Conservation (phyloP, 176 grass and related monocot species). For the Aegilops umbellulata region DNA sequence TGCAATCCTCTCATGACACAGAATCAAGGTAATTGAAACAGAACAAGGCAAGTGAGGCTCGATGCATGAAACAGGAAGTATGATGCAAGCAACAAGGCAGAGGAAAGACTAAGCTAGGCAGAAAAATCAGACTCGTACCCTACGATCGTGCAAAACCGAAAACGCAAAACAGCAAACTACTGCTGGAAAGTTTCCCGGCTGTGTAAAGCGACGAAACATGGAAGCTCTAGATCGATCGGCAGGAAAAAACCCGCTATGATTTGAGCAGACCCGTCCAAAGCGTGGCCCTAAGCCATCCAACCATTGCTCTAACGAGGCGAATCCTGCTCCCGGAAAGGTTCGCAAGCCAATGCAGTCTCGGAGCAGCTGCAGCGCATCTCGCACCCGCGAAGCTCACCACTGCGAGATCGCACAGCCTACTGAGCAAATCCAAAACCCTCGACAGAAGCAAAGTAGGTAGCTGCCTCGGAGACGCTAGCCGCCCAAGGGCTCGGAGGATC, state of each 20-base stretch:
- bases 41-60: too few species aligned
- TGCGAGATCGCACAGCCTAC: background rate
- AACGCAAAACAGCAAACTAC: background rate
- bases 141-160: background rate
- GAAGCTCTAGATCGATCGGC: background rate
- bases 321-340: constrained; percentile 10
- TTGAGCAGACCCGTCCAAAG: background rate
- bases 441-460: background rate
- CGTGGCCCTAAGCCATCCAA: background rate
- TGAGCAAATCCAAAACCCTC: constrained; percentile 17
- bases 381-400: background rate
- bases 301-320: constrained; percentile 5
- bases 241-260: background rate
- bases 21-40: too few species aligned
- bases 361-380: background rate
- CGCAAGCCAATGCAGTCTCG: background rate
- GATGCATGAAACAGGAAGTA: background rate
- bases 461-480: background rate
- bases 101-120: background rate
- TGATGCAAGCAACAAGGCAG: background rate
- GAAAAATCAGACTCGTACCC: background rate
- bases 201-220: background rate
- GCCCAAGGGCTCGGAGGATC: background rate
- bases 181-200: background rate
- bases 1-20: too few species aligned